Percentiles rank a stretch among this genome's conserved stretches.
phyloP scores from a whole-genome alignment of 805 yeast genomes.

The Myxozyma neotropica region DNA sequence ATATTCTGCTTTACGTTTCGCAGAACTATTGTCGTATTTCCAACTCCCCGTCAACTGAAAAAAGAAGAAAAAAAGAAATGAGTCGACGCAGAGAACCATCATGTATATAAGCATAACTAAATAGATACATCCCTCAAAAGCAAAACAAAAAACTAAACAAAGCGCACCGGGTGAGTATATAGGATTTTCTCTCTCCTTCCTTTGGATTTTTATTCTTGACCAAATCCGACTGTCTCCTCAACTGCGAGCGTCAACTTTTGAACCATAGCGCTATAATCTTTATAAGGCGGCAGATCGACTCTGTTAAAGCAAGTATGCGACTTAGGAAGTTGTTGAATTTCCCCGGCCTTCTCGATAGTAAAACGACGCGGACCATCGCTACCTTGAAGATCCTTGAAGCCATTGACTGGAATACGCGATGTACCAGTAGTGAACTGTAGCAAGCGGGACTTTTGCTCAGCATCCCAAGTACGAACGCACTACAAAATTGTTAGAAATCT shows the following conservation, averaged over 20 bases:
- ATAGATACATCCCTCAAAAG: conserved; percentile 7
- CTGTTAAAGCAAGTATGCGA: conserved; percentile 99
- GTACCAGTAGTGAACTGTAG: conserved; percentile 99
- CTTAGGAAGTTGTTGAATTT: conserved; percentile 85
- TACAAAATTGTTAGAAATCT: not conserved
- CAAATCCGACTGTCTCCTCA: conserved; percentile 98
- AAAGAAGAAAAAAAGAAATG: too few relatives aligned
- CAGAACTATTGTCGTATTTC: too few relatives aligned
- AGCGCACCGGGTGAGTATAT: not conserved
- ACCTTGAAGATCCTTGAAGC: conserved; percentile 97
- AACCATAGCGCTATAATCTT: conserved; percentile 76
- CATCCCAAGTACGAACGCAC: conserved; percentile 90
- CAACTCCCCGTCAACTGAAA: too few relatives aligned
- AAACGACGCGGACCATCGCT: conserved; percentile 99
- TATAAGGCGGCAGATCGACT: conserved; percentile 95
- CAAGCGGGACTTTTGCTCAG: conserved; percentile 93
- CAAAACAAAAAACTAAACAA: not conserved
- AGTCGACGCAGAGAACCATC: not conserved
- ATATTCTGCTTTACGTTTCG: too few relatives aligned
- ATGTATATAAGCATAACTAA: conserved; percentile 5
- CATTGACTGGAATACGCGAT: conserved; percentile 97
- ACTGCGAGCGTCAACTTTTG: conserved; percentile 94
- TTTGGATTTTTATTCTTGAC: conserved; percentile 69
- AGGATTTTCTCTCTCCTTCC: not conserved
- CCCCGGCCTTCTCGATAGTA: conserved; percentile 98